phyloP scores from a whole-genome alignment of 1,284 basidiomycete genomes.

The Crepidotus sp. region DNA sequence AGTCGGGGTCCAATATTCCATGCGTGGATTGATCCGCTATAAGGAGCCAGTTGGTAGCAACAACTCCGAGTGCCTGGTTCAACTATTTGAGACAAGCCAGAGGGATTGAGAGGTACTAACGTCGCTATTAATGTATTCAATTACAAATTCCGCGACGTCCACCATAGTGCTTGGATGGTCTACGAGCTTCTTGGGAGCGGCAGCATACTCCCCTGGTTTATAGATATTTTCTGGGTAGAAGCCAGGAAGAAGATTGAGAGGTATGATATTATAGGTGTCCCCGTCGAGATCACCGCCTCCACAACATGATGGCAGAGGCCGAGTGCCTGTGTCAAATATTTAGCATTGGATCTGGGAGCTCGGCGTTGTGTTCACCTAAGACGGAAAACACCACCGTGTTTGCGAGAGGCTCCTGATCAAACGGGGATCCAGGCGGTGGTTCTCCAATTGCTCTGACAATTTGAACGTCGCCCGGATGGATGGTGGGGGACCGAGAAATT shows the following conservation, averaged over 20 bases:
- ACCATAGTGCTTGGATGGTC: conserved; percentile 49
- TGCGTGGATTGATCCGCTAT: conserved; percentile 56
- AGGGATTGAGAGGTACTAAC: conserved; percentile 27
- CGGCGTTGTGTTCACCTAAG: conserved; percentile 30
- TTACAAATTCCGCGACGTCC: conserved; percentile 67
- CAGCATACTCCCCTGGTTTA: conserved; percentile 33
- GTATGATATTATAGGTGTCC: conserved; percentile 49
- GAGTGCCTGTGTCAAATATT: conserved; percentile 31
- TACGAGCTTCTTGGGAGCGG: conserved; percentile 40
- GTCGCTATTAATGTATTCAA: conserved; percentile 63
- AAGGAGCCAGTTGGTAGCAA: conserved; percentile 52
- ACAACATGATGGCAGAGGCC: conserved; percentile 51
- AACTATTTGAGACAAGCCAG: conserved; percentile 18
- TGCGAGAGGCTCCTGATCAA: conserved; percentile 38
- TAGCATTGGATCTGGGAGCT: background rate
- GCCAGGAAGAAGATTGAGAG: conserved; percentile 30
- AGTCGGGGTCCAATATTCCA: conserved; percentile 51
- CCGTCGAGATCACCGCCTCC: conserved; percentile 57
- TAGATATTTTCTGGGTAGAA: conserved; percentile 27
- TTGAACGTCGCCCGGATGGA: conserved; percentile 63
- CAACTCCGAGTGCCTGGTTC: conserved; percentile 42
- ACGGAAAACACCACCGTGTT: conserved; percentile 56
- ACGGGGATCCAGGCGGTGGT: conserved; percentile 46
- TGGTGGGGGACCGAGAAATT: conserved; percentile 56
- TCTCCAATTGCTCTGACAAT: conserved; percentile 49